Evolutionary conservation across 2,329 filamentous ascomycete genomes (phyloP), one percentile per base, ranked within the genome.

Genomic region (Apiospora pterosperma): DNA sequence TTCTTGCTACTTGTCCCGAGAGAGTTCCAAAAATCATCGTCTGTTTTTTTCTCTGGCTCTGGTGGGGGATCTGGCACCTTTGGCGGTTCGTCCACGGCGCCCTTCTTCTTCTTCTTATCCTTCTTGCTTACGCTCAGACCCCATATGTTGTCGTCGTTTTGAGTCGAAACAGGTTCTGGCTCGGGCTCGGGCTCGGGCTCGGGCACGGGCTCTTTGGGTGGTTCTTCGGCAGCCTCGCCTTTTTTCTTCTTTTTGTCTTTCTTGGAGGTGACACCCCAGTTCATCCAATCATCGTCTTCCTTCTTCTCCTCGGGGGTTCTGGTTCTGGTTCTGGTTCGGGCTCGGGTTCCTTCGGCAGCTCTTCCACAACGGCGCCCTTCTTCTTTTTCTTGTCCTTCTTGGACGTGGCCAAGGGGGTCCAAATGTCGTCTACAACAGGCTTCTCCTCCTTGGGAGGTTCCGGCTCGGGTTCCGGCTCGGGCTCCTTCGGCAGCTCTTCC

Each of bases 221-320:
- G n/a, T n/a, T n/a, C n/a, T n/a, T n/a, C n/a, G 10, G 6, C 58
- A 62, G 62, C 61, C 65, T 70, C 76, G 74, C 67, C 73, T 67
- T 68, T 75, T 70, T 61, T 72, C n/a, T 28, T 25, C 36, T 70
- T 76, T 71, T 67, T 78, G 69, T 66, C 74, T 59, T 74, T 73
- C 44, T 67, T 66, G 10, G 65, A 62, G 38, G 38, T 41, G 11
- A 19, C 38, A 19, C 38, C 38, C 38, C 38, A 41, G 38, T 41
- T 41, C 38, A 19, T 41, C 38, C 38, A 41, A 19, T 41, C 38
- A 19, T 41, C 38, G 19, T 41, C 38, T 19, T 41, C 66, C 62
- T 39, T 7, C n/a, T n/a, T n/a, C n/a, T n/a, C 72, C 39, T 71
- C 55, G 73, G 71, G 6, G 38, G 36, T 39, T 61, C 60, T 65